Percentiles rank a stretch among this genome's conserved stretches.
Evolutionary conservation across 306 rosid genomes (phyloP).

Genomic region (Mimosa bimucronata): DNA sequence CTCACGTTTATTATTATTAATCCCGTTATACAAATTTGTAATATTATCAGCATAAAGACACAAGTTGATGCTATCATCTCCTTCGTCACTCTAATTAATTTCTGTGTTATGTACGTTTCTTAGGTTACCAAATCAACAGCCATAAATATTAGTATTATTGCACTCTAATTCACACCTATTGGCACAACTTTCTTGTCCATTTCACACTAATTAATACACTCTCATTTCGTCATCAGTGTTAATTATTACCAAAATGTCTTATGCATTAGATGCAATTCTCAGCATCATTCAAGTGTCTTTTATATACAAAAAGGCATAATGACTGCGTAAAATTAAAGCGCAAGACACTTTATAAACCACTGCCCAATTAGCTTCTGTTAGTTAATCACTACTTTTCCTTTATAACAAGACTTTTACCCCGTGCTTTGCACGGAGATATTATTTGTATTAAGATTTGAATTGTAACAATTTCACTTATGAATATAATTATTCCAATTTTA

Average conservation of each 20-base stretch:
- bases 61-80: slow-evolving; percentile 47
- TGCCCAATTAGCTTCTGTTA: background rate
- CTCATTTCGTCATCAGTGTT: background rate
- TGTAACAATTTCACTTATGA: too few species aligned
- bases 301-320: background rate
- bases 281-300: background rate
- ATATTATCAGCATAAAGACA: slow-evolving; percentile 42
- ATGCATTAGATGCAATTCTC: background rate
- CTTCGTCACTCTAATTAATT: slow-evolving; percentile 38
- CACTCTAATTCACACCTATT: background rate
- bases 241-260: background rate
- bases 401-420: too few species aligned
- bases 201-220: background rate
- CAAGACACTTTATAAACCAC: background rate
- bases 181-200: background rate
- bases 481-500: too few species aligned
- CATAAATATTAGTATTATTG: background rate
- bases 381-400: background rate
- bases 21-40: background rate
- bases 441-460: too few species aligned
- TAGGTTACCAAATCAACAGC: slow-evolving; percentile 51
- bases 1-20: slow-evolving; percentile 4
- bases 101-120: slow-evolving; percentile 31
- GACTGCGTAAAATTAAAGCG: background rate
- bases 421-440: too few species aligned